phyloP scores from a whole-genome alignment of 805 yeast species.

The Wickerhamiella australiensis region DNA sequence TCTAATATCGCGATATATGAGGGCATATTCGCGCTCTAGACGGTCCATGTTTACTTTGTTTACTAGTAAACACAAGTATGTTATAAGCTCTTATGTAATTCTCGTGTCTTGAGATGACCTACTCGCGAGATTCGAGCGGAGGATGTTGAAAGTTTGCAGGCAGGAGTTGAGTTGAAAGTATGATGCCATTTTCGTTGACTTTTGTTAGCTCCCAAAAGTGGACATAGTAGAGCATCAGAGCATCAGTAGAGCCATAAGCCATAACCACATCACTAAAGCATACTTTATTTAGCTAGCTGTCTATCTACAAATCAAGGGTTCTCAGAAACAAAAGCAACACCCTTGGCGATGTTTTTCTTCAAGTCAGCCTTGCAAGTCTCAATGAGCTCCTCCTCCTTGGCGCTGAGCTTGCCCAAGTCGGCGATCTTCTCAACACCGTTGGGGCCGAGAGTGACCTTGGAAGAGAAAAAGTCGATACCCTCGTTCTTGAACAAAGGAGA shows the following conservation, averaged over 20 bases:
- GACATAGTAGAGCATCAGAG: no score
- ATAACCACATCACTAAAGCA: no score
- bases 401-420: constrained; percentile 60
- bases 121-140: no score
- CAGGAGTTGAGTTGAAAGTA: no score
- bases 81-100: not conserved
- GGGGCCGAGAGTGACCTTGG: constrained; percentile 86
- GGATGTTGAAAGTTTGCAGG: no score
- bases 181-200: no score
- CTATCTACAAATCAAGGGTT: constrained; percentile 26
- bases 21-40: not conserved
- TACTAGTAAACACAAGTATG: not conserved
- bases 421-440: constrained; percentile 78
- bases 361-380: constrained; percentile 74
- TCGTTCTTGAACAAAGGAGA: constrained; percentile 70
- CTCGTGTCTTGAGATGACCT: no score
- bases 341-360: constrained; percentile 81
- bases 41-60: not conserved
- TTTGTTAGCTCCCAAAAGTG: no score
- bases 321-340: constrained; percentile 60
- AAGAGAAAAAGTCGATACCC: constrained; percentile 94
- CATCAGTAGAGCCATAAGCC: no score
- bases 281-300: no score
- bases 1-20: not conserved
- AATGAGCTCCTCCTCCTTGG: constrained; percentile 76